These are phyloP conservation scores for Parachlorella kessleri DNA, from an alignment of 139 green algal genomes.

Conservation along the genomic window DNA sequence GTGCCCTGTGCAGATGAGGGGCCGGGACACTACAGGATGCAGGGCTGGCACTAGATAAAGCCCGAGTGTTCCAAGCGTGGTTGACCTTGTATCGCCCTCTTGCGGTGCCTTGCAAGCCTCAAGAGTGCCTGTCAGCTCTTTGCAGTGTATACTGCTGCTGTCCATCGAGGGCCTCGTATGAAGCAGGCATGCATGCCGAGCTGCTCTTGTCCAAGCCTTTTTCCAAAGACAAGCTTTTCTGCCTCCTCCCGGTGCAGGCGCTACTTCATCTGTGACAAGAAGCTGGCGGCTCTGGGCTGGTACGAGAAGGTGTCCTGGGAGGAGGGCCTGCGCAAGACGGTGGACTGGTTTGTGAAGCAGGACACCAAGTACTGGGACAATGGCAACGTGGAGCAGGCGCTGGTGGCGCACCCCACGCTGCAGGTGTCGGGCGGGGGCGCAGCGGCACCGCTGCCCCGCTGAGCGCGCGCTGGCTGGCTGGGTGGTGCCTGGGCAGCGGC, in stretches of 20 bases:
- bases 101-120: too few species aligned
- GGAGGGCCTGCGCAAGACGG: constrained; percentile 90
- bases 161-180: too few species aligned
- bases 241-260: constrained; percentile 43
- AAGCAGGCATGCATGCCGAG: too few species aligned
- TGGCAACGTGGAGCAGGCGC: constrained; percentile 78
- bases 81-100: too few species aligned
- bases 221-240: not conserved
- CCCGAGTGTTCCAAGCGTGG: too few species aligned
- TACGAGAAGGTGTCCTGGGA: constrained; percentile 85
- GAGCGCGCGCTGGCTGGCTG: not conserved
- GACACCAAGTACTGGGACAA: constrained; percentile 76
- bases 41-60: too few species aligned
- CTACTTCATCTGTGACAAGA: constrained; percentile 96
- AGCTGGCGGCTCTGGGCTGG: constrained; percentile 93
- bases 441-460: not conserved
- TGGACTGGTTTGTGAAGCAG: constrained; percentile 84
- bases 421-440: constrained; percentile 8
- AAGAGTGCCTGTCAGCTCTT: too few species aligned
- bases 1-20: too few species aligned
- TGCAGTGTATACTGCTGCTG: too few species aligned
- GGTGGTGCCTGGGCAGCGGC: too few species aligned
- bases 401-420: constrained; percentile 67
- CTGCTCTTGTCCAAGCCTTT: too few species aligned
- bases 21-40: too few species aligned